Evolutionary conservation across 2,329 filamentous ascomycete genomes (phyloP), one percentile per base, ranked within the genome.

Genomic region (Zasmidium angulare): DNA sequence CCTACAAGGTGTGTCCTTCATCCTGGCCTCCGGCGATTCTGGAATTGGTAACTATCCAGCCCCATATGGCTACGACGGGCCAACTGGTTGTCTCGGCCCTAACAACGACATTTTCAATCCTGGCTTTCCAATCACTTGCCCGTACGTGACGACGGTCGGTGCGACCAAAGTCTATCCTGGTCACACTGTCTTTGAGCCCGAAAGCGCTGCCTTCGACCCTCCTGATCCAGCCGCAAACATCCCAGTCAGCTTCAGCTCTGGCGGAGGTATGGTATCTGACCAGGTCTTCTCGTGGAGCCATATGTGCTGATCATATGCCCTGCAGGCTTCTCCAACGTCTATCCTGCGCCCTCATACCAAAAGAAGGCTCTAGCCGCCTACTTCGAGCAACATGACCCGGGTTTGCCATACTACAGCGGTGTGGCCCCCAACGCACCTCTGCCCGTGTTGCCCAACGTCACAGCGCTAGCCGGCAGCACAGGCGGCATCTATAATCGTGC

Each of bases 11-110:
- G 81, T 86, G 2, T 83, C 82, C 0, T 77, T 88, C 10, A 73
- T 89, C 24, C 84, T 84, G 59, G 80, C 83, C 9, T 83, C 82
- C 11, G 88, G 88, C 2, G 86, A 90, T 64, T 72, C 73, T n/a
- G 84, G 85, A 22, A 78, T 86, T 19, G 83, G 81, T 14, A 55
- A 59, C 60, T 62, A 61, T 21, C 46, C 58, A 3, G 11, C 6
- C 26, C 26, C 26, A 11, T 29, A 29, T 11, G 62, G 58, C 9
- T 60, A 58, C 53, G 20, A 46, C 36, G 74, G 78, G 53, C 26
- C 48, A 21, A 22, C 59, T 50, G 59, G 61, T 51, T 63, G 58
- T 43, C 50, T 63, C 40, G 76, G 75, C 75, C 73, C 47, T 11
- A 77, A 78, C 66, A 75, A 73, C 1, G 77, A 75, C 2, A 72